Percentiles rank a stretch among this genome's conserved stretches.
These are phyloP conservation scores for Dactylellina leptospora DNA, from an alignment of 2,329 filamentous ascomycete species.

Conservation along the genomic window DNA sequence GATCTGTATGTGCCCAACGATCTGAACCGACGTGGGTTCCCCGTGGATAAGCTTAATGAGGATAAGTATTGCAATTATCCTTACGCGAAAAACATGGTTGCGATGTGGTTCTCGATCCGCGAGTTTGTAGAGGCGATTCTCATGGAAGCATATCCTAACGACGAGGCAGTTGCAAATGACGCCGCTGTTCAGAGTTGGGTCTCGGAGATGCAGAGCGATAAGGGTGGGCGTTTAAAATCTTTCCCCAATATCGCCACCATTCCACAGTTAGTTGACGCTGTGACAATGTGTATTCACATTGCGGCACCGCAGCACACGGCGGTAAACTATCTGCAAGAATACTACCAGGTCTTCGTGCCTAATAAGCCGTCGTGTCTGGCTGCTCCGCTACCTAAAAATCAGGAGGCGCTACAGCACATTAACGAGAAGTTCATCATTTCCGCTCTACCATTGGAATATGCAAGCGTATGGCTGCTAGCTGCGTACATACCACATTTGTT, in stretches of 20 bases:
- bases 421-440: slow-evolving; percentile 59
- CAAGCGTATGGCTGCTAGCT: slow-evolving; percentile 63
- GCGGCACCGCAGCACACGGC: slow-evolving; percentile 65
- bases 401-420: slow-evolving; percentile 57
- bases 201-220: slow-evolving; percentile 60
- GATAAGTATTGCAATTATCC: slow-evolving; percentile 64
- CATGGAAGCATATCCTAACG: slow-evolving; percentile 58
- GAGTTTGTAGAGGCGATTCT: slow-evolving; percentile 62
- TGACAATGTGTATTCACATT: slow-evolving; percentile 67
- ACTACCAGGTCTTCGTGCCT: slow-evolving; percentile 64
- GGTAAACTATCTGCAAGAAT: slow-evolving; percentile 66
- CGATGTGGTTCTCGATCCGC: slow-evolving; percentile 63
- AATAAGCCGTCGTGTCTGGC: slow-evolving; percentile 63
- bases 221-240: slow-evolving; percentile 59
- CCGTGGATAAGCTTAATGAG: slow-evolving; percentile 58
- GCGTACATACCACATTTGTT: slow-evolving; percentile 64
- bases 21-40: slow-evolving; percentile 63
- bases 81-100: slow-evolving; percentile 63
- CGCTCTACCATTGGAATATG: slow-evolving; percentile 62
- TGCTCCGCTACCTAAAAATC: slow-evolving; percentile 58
- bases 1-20: slow-evolving; percentile 64
- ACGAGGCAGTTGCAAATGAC: slow-evolving; percentile 58
- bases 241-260: slow-evolving; percentile 63
- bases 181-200: slow-evolving; percentile 61
- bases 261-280: slow-evolving; percentile 62